Percentiles rank a stretch among this genome's conserved stretches.
Evolutionary conservation across 2,329 filamentous ascomycete genomes (phyloP).

Genomic region (Truncatella angustata): DNA sequence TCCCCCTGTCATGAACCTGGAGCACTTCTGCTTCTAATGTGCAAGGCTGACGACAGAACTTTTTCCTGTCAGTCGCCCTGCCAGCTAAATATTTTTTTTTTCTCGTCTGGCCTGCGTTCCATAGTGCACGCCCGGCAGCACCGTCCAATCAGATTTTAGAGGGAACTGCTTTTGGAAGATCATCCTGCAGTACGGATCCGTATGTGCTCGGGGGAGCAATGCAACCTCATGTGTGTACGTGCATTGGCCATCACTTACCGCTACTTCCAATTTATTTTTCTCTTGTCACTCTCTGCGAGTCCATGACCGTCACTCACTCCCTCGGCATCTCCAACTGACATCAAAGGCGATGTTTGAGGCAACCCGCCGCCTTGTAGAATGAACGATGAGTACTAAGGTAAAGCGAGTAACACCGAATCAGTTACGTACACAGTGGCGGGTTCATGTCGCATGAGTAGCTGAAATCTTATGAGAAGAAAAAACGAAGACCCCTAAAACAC

Average conservation of each 20-base stretch:
- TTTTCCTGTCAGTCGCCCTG: not conserved
- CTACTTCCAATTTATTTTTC: not conserved
- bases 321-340: not conserved
- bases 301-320: not conserved
- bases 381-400: not conserved
- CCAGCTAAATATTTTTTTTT: not conserved
- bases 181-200: not conserved
- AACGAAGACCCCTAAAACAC: constrained; percentile 5
- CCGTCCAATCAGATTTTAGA: not conserved
- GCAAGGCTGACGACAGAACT: constrained; percentile 5
- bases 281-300: too few species aligned
- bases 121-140: not conserved
- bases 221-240: not conserved
- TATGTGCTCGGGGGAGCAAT: not conserved
- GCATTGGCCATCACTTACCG: not conserved
- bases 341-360: not conserved
- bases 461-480: constrained; percentile 1
- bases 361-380: too few species aligned
- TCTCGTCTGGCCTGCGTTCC: not conserved
- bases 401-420: not conserved
- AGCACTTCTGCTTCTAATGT: not conserved
- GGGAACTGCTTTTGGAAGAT: constrained; percentile 4
- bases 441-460: not conserved
- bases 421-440: constrained; percentile 8
- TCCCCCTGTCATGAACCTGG: not conserved